Evolutionary conservation across 1,284 basidiomycete genomes (phyloP).

Genomic region (Trametes polyzona): DNA sequence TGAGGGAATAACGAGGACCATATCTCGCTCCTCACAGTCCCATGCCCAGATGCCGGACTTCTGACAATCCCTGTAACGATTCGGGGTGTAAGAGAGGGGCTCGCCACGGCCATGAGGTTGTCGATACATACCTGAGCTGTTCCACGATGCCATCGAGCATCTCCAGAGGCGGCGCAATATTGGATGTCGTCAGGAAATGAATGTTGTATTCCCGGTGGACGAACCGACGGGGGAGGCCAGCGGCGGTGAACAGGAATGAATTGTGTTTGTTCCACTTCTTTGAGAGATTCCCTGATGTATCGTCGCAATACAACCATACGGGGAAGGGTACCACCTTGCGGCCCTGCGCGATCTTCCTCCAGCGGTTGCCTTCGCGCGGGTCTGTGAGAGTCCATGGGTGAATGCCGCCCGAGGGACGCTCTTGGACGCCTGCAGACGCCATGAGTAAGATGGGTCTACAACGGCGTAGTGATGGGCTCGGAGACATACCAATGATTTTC

Average conservation of each 20-base stretch:
- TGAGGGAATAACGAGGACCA: constrained; percentile 38
- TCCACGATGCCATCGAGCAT: constrained; percentile 43
- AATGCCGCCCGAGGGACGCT: not conserved
- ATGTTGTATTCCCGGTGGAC: constrained; percentile 35
- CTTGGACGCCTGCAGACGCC: not conserved
- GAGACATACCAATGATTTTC: not conserved
- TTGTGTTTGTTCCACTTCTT: constrained; percentile 51
- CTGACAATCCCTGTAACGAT: constrained; percentile 28
- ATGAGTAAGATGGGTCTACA: too few relatives aligned
- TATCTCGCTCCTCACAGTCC: constrained; percentile 35
- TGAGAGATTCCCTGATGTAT: constrained; percentile 17
- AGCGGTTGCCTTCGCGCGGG: not conserved
- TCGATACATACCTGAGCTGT: constrained; percentile 3
- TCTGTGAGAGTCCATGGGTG: not conserved
- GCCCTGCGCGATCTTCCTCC: not conserved
- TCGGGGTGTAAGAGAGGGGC: not conserved
- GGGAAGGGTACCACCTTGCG: constrained; percentile 30
- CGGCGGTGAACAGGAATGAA: constrained; percentile 39
- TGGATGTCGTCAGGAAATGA: constrained; percentile 46
- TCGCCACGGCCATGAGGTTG: too few relatives aligned
- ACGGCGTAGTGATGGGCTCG: too few relatives aligned
- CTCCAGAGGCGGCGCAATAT: constrained; percentile 43
- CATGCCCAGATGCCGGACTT: constrained; percentile 40
- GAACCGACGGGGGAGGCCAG: constrained; percentile 32
- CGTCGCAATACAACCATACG: constrained; percentile 27